Evolutionary conservation across 495 filamentous ascomycete genomes (phyloP).

Genomic region (Tuber brumale): DNA sequence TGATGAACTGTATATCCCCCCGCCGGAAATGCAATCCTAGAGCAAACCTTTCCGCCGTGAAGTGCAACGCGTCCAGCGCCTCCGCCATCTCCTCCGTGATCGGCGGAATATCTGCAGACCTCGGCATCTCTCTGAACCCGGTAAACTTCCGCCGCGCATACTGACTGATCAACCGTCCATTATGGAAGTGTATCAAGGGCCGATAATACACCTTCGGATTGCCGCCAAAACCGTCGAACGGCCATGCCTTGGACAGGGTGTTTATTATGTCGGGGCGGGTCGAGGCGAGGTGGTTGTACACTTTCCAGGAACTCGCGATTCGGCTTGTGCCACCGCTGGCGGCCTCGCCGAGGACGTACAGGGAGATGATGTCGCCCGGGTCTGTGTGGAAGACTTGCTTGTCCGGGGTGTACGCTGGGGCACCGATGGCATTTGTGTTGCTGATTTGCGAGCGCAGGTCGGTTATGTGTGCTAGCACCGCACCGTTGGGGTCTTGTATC

Average conservation of each 20-base stretch:
- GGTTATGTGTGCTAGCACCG: slow-evolving; percentile 18
- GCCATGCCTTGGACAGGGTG: slow-evolving; percentile 53
- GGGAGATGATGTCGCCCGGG: slow-evolving; percentile 57
- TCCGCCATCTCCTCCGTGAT: slow-evolving; percentile 56
- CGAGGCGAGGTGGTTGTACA: slow-evolving; percentile 60
- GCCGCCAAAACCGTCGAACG: slow-evolving; percentile 47
- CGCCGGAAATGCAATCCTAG: slow-evolving; percentile 49
- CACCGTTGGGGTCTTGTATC: slow-evolving; percentile 47
- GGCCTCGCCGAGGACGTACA: slow-evolving; percentile 54
- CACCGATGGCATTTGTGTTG: slow-evolving; percentile 9
- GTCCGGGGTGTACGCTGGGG: slow-evolving; percentile 28
- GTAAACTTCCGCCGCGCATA: slow-evolving; percentile 51
- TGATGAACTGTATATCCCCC: slow-evolving; percentile 68
- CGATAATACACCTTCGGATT: slow-evolving; percentile 15
- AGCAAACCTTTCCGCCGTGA: slow-evolving; percentile 51
- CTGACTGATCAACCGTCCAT: slow-evolving; percentile 21
- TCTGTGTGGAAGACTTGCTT: slow-evolving; percentile 68
- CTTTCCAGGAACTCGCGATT: slow-evolving; percentile 53
- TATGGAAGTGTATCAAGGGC: slow-evolving; percentile 24
- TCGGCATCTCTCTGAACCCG: slow-evolving; percentile 40
- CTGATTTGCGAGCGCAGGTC: slow-evolving; percentile 15
- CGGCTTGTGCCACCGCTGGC: slow-evolving; percentile 54
- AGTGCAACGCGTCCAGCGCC: slow-evolving; percentile 58
- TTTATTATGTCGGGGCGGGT: slow-evolving; percentile 57
- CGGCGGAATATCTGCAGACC: slow-evolving; percentile 47